phyloP scores from a whole-genome alignment of 2,329 filamentous ascomycete genomes.

The Simplicillium aogashimaense region DNA sequence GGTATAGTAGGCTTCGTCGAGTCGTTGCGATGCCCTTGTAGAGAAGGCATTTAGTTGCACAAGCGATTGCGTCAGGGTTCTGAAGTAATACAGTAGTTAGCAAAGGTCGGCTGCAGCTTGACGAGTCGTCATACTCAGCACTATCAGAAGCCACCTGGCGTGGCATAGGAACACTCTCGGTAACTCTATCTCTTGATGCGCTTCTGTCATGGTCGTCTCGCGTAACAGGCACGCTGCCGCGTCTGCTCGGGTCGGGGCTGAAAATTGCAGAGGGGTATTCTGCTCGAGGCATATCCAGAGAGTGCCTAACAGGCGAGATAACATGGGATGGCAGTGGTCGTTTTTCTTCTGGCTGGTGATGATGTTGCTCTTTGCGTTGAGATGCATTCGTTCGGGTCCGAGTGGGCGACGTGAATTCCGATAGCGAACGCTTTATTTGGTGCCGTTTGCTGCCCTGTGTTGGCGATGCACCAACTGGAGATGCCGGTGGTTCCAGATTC shows the following conservation, averaged over 20 bases:
- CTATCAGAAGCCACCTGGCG: too few relatives aligned
- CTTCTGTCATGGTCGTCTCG: conserved; percentile 5
- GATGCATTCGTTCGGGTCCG: not conserved
- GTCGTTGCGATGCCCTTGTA: conserved; percentile 49
- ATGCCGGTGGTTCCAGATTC: not conserved
- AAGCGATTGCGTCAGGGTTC: conserved; percentile 42
- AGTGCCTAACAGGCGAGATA: conserved; percentile 16
- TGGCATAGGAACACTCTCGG: too few relatives aligned
- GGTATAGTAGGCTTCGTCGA: conserved; percentile 67
- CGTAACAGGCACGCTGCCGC: conserved; percentile 27
- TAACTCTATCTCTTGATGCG: too few relatives aligned
- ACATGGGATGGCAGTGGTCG: conserved; percentile 19
- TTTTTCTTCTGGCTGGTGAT: conserved; percentile 21
- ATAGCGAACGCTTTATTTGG: conserved; percentile 45
- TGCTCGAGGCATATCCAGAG: conserved; percentile 34
- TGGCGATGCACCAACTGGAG: conserved; percentile 8
- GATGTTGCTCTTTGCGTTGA: conserved; percentile 6
- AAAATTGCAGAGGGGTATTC: conserved; percentile 33
- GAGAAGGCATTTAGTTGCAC: conserved; percentile 49
- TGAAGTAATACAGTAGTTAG: conserved; percentile 13
- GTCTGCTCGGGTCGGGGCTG: conserved; percentile 32
- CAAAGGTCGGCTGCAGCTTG: too few relatives aligned
- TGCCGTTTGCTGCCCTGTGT: conserved; percentile 26
- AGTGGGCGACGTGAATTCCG: conserved; percentile 37
- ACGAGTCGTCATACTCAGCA: too few relatives aligned